These are phyloP conservation scores for Quercus alba DNA, from an alignment of 306 rosid genomes.

Conservation along the genomic window DNA sequence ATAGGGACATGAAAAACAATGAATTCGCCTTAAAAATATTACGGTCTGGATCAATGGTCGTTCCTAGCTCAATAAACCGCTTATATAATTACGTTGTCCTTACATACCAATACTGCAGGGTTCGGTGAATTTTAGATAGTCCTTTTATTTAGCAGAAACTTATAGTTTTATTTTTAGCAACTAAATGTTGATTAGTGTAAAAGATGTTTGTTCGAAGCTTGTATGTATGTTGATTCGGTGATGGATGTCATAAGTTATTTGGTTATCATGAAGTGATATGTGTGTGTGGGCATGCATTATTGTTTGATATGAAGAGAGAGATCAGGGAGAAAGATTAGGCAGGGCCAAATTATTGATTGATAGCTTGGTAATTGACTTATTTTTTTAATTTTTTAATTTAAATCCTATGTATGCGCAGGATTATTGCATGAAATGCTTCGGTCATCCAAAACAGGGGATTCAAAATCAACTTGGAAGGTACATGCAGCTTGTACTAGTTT, in stretches of 20 bases:
- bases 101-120: background rate
- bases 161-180: background rate
- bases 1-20: background rate
- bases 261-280: no score
- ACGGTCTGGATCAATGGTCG: no score
- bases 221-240: background rate
- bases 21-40: no score
- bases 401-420: slow-evolving; percentile 44
- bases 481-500: slow-evolving; percentile 15
- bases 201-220: background rate
- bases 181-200: background rate
- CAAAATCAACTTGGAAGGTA: slow-evolving; percentile 96
- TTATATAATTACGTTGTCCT: no score
- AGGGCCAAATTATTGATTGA: background rate
- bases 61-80: no score
- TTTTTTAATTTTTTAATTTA: background rate
- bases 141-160: background rate
- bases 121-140: background rate
- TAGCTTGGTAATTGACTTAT: background rate
- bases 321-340: background rate
- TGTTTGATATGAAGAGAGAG: no score
- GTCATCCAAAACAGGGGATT: slow-evolving; percentile 78
- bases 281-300: background rate
- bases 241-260: background rate
- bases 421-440: slow-evolving; percentile 89